A percentile compares a stretch with the other conserved stretches of the same genome.
Evolutionary conservation across 169 alveolate genomes (phyloP).

Genomic region (Plasmodium cynomolgi): DNA sequence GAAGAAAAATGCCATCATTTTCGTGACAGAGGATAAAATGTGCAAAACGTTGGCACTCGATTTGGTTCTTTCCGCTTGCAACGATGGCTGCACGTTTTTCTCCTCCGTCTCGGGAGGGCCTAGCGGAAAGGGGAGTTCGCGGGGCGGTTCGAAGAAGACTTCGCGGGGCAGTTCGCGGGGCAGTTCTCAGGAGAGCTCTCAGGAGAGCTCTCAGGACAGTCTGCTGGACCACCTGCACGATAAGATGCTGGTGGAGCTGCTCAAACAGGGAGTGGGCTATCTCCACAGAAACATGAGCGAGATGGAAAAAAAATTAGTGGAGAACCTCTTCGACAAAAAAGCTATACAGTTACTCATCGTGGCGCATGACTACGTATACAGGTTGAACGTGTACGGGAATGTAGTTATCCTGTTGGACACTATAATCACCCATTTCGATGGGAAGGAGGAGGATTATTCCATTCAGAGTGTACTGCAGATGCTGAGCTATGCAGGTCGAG

Average conservation of each 20-base stretch:
- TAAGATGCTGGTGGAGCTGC: not conserved
- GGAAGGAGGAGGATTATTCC: slow-evolving; percentile 95
- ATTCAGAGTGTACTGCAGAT: slow-evolving; percentile 95
- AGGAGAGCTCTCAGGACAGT: slow-evolving; percentile 3
- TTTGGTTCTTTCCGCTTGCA: slow-evolving; percentile 86
- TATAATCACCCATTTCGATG: slow-evolving; percentile 79
- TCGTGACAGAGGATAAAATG: slow-evolving; percentile 96
- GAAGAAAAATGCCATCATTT: slow-evolving; percentile 88
- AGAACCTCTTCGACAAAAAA: slow-evolving; percentile 86
- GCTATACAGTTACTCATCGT: slow-evolving; percentile 91
- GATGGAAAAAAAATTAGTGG: slow-evolving; percentile 87
- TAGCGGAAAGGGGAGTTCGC: slow-evolving; percentile 11
- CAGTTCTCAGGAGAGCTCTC: not conserved
- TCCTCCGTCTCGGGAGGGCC: slow-evolving; percentile 5
- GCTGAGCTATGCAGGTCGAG: slow-evolving; percentile 90
- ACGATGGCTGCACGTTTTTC: slow-evolving; percentile 77
- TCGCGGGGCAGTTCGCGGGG: not conserved
- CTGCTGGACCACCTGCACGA: not conserved
- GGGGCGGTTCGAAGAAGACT: not conserved
- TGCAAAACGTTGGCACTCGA: slow-evolving; percentile 95
- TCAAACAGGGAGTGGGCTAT: slow-evolving; percentile 45
- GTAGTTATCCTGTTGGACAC: slow-evolving; percentile 89
- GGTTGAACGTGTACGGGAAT: slow-evolving; percentile 87
- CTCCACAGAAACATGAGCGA: slow-evolving; percentile 87
- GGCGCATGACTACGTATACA: slow-evolving; percentile 94